Evolutionary conservation across 257 asterid species (phyloP).

Genomic region (Mitragyna speciosa): DNA sequence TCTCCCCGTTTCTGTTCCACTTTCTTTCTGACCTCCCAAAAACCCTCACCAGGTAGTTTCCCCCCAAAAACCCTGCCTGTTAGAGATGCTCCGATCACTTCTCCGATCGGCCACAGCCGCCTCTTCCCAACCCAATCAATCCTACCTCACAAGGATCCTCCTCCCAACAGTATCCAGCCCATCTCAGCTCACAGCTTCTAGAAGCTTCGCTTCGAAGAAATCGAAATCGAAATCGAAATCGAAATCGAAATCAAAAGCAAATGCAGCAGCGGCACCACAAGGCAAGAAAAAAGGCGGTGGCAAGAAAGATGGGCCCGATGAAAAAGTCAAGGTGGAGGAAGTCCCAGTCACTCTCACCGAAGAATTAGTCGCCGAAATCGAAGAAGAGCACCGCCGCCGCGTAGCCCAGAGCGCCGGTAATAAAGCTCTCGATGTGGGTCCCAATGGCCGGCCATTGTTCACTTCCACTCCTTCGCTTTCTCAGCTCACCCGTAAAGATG

Average conservation of each 20-base stretch:
- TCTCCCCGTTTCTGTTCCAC: neutral
- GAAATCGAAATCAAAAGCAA: slow-evolving; percentile 41
- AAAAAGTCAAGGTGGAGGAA: slow-evolving; percentile 37
- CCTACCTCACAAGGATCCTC: slow-evolving; percentile 1
- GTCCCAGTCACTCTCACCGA: slow-evolving; percentile 32
- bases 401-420: slow-evolving; percentile 70
- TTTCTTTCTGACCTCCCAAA: neutral
- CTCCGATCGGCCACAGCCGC: slow-evolving; percentile 50
- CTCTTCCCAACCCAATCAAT: slow-evolving; percentile 7
- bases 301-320: slow-evolving; percentile 8
- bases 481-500: slow-evolving; percentile 50
- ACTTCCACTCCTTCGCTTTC: slow-evolving; percentile 55
- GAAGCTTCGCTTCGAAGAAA: slow-evolving; percentile 52
- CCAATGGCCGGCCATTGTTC: slow-evolving; percentile 80
- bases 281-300: slow-evolving; percentile 8
- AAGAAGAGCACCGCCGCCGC: slow-evolving; percentile 63
- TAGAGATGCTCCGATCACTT: slow-evolving; percentile 58
- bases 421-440: slow-evolving; percentile 72
- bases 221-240: slow-evolving; percentile 37
- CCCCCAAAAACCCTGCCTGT: slow-evolving; percentile 9
- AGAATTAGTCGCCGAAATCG: slow-evolving; percentile 37
- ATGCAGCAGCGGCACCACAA: slow-evolving; percentile 6
- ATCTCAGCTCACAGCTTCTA: slow-evolving; percentile 36
- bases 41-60: neutral
- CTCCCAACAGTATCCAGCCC: slow-evolving; percentile 25